Evolutionary conservation across 2,329 filamentous ascomycete species (phyloP).

Genomic region (Aspergillus ibericus): DNA sequence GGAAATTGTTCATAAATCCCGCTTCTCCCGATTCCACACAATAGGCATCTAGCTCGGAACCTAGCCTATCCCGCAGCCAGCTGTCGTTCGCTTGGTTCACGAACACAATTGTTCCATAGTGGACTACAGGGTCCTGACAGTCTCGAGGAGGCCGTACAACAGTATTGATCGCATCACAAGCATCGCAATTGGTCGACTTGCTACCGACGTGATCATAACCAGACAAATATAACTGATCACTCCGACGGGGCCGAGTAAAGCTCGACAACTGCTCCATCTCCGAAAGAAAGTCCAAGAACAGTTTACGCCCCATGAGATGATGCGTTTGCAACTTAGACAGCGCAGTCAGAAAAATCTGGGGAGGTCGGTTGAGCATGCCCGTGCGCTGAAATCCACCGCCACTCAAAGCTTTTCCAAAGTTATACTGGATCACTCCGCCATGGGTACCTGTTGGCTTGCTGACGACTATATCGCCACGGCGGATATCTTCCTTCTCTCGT

Average conservation of each 20-base stretch:
- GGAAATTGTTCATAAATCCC: slow-evolving; percentile 10
- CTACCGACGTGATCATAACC: not conserved
- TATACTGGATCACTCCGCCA: not conserved
- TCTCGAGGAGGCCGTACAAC: not conserved
- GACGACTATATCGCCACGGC: not conserved
- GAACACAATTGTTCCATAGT: not conserved
- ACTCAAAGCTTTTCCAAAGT: not conserved
- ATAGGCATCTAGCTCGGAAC: not conserved
- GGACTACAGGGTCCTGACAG: not conserved
- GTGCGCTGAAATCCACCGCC: not conserved
- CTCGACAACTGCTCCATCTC: not conserved
- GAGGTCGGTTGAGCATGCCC: not conserved
- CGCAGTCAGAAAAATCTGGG: not conserved
- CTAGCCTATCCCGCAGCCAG: not conserved
- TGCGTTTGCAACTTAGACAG: not conserved
- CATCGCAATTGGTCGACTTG: not conserved
- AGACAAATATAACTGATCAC: not conserved
- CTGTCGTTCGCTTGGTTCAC: not conserved
- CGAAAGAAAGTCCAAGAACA: not conserved
- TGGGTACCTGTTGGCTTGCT: not conserved
- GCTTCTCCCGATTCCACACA: slow-evolving; percentile 16
- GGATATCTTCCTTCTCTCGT: not conserved
- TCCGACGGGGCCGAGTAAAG: not conserved
- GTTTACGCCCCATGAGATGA: not conserved
- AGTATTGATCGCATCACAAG: not conserved